These are phyloP conservation scores for Cicer yamashitae DNA, from an alignment of 306 rosid genomes.

Conservation along the genomic window DNA sequence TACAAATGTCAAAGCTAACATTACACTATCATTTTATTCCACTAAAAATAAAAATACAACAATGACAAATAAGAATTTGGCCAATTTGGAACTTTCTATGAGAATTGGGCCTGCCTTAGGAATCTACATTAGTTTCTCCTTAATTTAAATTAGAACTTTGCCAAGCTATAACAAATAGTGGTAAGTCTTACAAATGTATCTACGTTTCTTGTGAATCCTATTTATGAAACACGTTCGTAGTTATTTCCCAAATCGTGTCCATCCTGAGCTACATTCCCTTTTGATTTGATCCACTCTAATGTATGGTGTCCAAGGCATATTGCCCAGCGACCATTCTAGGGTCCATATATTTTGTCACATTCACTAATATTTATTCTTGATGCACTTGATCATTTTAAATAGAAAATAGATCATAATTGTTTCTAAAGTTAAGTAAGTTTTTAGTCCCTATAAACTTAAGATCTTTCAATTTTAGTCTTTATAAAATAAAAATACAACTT, in stretches of 20 bases:
- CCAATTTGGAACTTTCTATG: slow-evolving; percentile 13
- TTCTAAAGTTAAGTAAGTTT: not conserved
- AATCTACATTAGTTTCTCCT: not conserved
- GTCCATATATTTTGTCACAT: not conserved
- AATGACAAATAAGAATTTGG: slow-evolving; percentile 25
- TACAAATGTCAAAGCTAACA: slow-evolving; percentile 33
- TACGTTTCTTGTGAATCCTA: no score
- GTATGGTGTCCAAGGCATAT: not conserved
- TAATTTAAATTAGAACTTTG: not conserved
- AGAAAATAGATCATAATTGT: not conserved
- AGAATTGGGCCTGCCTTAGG: not conserved
- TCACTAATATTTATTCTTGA: not conserved
- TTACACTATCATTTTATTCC: slow-evolving; percentile 33
- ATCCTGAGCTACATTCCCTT: not conserved
- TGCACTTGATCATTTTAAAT: not conserved
- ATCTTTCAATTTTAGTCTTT: no score
- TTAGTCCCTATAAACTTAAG: no score
- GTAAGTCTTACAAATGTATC: no score
- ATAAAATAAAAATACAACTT: no score
- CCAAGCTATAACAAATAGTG: not conserved
- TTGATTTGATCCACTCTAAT: not conserved
- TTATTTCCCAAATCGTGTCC: not conserved
- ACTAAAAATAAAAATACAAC: slow-evolving; percentile 10
- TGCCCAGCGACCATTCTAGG: not conserved
- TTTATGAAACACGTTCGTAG: not conserved